Percentiles rank a stretch among this genome's conserved stretches.
Evolutionary conservation across 139 green algal genomes (phyloP).

Genomic region (Limnomonas spitsbergensis): DNA sequence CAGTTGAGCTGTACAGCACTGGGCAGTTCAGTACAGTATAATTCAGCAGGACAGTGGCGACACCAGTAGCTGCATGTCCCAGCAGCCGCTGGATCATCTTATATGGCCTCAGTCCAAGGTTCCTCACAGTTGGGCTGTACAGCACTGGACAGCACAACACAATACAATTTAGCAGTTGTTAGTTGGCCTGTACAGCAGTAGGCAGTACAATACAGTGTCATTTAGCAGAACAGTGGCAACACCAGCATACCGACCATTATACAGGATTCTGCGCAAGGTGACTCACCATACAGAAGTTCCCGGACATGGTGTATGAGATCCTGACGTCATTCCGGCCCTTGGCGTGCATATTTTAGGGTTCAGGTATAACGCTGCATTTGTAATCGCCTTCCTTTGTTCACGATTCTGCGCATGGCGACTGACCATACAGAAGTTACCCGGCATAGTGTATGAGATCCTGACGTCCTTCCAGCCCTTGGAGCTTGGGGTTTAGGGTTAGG

Average conservation of each 20-base stretch:
- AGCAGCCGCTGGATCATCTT: background rate
- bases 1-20: background rate
- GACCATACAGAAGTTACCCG: slow-evolving; percentile 21
- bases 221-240: background rate
- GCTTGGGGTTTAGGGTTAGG: background rate
- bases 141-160: too few species aligned
- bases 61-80: slow-evolving; percentile 8
- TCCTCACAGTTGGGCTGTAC: slow-evolving; percentile 17
- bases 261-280: background rate
- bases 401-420: background rate
- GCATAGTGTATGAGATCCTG: slow-evolving; percentile 3
- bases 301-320: slow-evolving; percentile 8
- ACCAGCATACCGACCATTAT: background rate
- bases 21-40: background rate
- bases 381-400: background rate
- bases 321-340: background rate
- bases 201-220: background rate
- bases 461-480: background rate
- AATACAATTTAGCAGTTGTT: background rate
- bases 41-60: background rate
- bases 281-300: slow-evolving; percentile 24
- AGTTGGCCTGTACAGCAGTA: background rate
- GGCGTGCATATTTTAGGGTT: background rate
- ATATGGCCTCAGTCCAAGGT: slow-evolving; percentile 14
- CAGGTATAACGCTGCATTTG: background rate